A percentile compares a stretch with the other conserved stretches of the same genome.
phyloP scores from a whole-genome alignment of 306 rosid genomes.

The Nissolia schottii region DNA sequence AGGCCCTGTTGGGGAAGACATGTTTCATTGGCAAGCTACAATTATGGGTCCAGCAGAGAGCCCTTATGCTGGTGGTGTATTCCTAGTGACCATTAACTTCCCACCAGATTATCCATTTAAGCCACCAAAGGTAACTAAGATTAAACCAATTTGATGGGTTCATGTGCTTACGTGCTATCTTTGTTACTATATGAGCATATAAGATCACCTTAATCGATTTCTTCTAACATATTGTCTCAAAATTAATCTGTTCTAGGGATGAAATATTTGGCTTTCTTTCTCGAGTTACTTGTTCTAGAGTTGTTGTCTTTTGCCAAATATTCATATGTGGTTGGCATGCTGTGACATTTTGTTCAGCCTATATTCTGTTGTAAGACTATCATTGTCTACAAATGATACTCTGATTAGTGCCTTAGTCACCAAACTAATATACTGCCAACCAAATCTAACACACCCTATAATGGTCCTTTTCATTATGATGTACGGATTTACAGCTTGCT shows the following conservation, averaged over 20 bases:
- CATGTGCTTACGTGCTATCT: background rate
- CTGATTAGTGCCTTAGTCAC: background rate
- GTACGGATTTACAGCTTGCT: background rate
- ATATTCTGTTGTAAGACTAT: background rate
- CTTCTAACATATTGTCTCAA: background rate
- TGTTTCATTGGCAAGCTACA: too few relatives aligned
- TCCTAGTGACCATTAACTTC: conserved; percentile 46
- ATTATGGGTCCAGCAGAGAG: conserved; percentile 42
- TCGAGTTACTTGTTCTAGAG: background rate
- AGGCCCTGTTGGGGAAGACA: too few relatives aligned
- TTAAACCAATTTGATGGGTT: background rate
- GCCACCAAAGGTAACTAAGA: conserved; percentile 47
- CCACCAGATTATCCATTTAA: conserved; percentile 63
- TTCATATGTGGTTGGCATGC: background rate
- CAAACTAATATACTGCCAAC: background rate
- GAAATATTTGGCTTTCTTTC: background rate
- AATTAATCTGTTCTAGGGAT: background rate
- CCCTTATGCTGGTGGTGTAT: conserved; percentile 51
- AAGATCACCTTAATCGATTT: background rate
- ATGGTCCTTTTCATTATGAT: background rate
- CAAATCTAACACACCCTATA: too few relatives aligned
- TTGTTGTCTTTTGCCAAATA: background rate
- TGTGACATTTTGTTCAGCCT: background rate
- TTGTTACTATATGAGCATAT: background rate
- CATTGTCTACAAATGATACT: background rate